These are phyloP conservation scores for Colletotrichum tabaci DNA, from an alignment of 2,329 filamentous ascomycete genomes.

Conservation along the genomic window DNA sequence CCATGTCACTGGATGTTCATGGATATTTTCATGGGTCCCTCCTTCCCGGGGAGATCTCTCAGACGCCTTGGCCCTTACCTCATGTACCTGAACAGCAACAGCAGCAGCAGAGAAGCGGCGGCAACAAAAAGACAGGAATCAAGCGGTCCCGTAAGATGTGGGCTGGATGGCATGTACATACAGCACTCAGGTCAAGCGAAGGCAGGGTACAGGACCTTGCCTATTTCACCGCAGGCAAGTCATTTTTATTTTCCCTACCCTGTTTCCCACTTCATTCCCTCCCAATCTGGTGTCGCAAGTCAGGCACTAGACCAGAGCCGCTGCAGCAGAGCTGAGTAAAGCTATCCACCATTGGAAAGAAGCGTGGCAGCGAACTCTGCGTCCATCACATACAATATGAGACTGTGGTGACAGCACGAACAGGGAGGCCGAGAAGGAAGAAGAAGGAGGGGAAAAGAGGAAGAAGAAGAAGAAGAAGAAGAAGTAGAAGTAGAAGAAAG, in stretches of 20 bases:
- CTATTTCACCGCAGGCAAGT: slow-evolving; percentile 19
- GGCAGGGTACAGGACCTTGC: slow-evolving; percentile 18
- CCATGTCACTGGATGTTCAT: slow-evolving; percentile 27
- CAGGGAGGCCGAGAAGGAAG: neutral
- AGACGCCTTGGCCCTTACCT: slow-evolving; percentile 41
- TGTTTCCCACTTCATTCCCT: neutral
- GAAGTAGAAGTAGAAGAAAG: neutral
- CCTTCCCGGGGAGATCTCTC: slow-evolving; percentile 41
- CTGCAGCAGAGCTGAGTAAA: slow-evolving; percentile 13
- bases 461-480: neutral
- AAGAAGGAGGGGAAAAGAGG: neutral
- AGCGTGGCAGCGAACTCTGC: slow-evolving; percentile 20
- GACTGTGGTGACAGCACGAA: slow-evolving; percentile 1
- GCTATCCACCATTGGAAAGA: slow-evolving; percentile 9
- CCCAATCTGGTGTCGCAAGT: slow-evolving; percentile 15
- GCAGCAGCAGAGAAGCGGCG: slow-evolving; percentile 17
- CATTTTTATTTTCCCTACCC: neutral
- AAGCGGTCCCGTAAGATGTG: slow-evolving; percentile 15
- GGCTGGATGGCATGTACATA: neutral
- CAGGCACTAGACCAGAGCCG: slow-evolving; percentile 18
- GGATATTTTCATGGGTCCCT: slow-evolving; percentile 33
- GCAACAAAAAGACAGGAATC: slow-evolving; percentile 13
- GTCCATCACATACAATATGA: slow-evolving; percentile 23
- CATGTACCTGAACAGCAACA: slow-evolving; percentile 29
- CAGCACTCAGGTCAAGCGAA: neutral